Conservation (phyloP, 2,329 filamentous ascomycete genomes). For the Pseudogymnoascus pannorum region DNA sequence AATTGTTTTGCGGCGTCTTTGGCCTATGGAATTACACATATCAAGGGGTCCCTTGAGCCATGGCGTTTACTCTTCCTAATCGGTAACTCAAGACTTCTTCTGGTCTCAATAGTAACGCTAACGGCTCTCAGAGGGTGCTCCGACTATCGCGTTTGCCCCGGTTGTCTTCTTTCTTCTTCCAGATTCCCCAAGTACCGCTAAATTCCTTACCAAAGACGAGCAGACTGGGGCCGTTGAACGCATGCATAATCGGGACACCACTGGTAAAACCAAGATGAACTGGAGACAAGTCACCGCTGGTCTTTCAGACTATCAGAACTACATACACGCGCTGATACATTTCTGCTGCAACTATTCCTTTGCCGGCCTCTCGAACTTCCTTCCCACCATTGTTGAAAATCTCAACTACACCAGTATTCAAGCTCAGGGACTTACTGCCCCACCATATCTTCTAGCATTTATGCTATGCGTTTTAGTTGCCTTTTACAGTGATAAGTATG, state of each 20-base stretch:
- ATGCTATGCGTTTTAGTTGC: slow-evolving; percentile 28
- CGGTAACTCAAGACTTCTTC: background rate
- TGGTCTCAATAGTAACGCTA: slow-evolving; percentile 9
- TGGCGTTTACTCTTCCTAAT: slow-evolving; percentile 30
- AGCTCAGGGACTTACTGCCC: slow-evolving; percentile 36
- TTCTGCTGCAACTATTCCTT: slow-evolving; percentile 35
- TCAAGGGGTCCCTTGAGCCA: slow-evolving; percentile 20
- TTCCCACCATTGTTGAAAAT: slow-evolving; percentile 35
- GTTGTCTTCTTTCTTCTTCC: slow-evolving; percentile 29
- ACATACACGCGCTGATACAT: slow-evolving; percentile 31
- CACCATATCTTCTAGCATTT: slow-evolving; percentile 35
- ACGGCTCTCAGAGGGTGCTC: slow-evolving; percentile 21
- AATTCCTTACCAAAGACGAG: slow-evolving; percentile 27
- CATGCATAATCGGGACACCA: slow-evolving; percentile 21
- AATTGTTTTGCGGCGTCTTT: slow-evolving; percentile 30
- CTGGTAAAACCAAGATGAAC: slow-evolving; percentile 23
- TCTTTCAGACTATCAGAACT: slow-evolving; percentile 32
- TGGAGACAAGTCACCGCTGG: slow-evolving; percentile 31
- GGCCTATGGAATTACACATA: slow-evolving; percentile 30
- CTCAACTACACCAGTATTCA: slow-evolving; percentile 35
- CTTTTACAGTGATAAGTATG: slow-evolving; percentile 31
- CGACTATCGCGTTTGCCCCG: slow-evolving; percentile 25
- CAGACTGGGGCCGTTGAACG: slow-evolving; percentile 20
- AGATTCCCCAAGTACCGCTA: slow-evolving; percentile 25
- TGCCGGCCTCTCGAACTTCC: slow-evolving; percentile 34